Evolutionary conservation across 257 asterid genomes (phyloP).

Genomic region (Forsythia viridissima): DNA sequence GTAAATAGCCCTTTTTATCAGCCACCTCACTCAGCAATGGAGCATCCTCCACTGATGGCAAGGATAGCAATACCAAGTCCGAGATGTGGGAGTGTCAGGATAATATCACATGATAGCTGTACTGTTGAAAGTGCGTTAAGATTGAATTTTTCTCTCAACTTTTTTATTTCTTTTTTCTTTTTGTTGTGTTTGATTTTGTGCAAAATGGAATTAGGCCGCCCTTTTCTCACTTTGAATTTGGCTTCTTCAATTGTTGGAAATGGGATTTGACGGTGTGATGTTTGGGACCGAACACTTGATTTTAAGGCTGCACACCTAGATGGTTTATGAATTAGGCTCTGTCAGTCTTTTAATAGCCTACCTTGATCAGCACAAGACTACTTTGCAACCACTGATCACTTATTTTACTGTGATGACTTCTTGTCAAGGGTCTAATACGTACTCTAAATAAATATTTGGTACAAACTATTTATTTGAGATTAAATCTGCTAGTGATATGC

Average conservation of each 20-base stretch:
- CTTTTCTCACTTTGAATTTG: neutral
- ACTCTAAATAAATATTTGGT: neutral
- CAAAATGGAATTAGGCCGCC: neutral
- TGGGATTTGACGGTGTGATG: neutral
- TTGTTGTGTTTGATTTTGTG: neutral
- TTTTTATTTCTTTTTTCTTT: neutral
- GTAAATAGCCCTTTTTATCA: slow-evolving; percentile 66
- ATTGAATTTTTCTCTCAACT: slow-evolving; percentile 15
- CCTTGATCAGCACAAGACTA: neutral
- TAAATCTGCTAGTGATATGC: neutral
- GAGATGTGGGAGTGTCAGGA: slow-evolving; percentile 38
- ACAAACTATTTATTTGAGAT: neutral
- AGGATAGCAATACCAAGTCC: slow-evolving; percentile 48
- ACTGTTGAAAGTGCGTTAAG: slow-evolving; percentile 29
- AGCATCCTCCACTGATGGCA: slow-evolving; percentile 53
- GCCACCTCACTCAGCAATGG: slow-evolving; percentile 61
- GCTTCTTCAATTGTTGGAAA: no score
- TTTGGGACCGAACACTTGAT: neutral
- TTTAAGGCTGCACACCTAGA: neutral
- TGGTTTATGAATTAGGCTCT: neutral
- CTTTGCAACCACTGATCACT: neutral
- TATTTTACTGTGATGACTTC: neutral
- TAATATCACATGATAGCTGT: slow-evolving; percentile 35
- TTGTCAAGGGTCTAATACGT: neutral
- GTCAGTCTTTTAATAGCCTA: no score